phyloP scores from a whole-genome alignment of 2,329 filamentous ascomycete genomes.

The Cladophialophora bantiana region DNA sequence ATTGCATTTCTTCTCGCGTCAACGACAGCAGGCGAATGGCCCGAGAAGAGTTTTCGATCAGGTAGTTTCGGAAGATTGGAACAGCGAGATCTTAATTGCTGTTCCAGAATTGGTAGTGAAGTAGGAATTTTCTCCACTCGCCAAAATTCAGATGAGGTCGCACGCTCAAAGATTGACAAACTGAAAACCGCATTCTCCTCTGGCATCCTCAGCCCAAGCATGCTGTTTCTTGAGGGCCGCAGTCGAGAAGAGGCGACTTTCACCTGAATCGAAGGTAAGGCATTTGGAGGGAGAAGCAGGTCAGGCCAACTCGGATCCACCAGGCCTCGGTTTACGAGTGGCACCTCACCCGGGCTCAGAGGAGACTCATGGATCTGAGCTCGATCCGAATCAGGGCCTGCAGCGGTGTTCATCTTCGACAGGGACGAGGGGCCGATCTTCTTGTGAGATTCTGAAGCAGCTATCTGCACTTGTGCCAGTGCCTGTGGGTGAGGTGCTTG shows the following conservation, averaged over 20 bases:
- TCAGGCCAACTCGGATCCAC: slow-evolving; percentile 86
- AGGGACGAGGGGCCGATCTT: slow-evolving; percentile 58
- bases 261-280: slow-evolving; percentile 82
- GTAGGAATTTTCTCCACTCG: slow-evolving; percentile 89
- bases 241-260: slow-evolving; percentile 93
- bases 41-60: slow-evolving; percentile 84
- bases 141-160: slow-evolving; percentile 82
- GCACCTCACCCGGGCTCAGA: slow-evolving; percentile 35
- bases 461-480: slow-evolving; percentile 18
- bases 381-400: slow-evolving; percentile 28
- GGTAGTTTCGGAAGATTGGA: slow-evolving; percentile 78
- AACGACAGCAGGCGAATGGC: slow-evolving; percentile 91
- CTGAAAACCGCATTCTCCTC: slow-evolving; percentile 96
- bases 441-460: slow-evolving; percentile 25
- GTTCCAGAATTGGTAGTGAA: slow-evolving; percentile 81
- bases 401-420: slow-evolving; percentile 33
- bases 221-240: slow-evolving; percentile 85
- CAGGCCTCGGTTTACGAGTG: slow-evolving; percentile 73
- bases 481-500: slow-evolving; percentile 32
- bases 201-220: slow-evolving; percentile 77
- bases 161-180: slow-evolving; percentile 80
- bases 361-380: slow-evolving; percentile 32
- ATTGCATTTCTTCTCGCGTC: slow-evolving; percentile 83
- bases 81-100: slow-evolving; percentile 76
- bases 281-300: slow-evolving; percentile 84